Evolutionary conservation across 139 green algal genomes (phyloP), one percentile per base, ranked within the genome.

Genomic region (Closterium sp.): DNA sequence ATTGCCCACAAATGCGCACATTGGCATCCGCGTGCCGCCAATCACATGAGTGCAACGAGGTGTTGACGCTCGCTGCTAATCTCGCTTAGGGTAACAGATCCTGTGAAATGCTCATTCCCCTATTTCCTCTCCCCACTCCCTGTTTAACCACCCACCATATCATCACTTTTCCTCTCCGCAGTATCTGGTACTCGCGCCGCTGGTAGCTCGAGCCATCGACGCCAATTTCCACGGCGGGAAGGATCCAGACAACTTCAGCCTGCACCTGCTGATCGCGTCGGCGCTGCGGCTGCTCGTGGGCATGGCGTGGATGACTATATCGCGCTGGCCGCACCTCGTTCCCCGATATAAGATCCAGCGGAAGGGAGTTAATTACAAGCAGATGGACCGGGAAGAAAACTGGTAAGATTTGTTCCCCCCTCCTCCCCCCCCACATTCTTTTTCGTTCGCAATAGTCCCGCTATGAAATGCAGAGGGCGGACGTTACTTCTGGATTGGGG

Each of bases 341-440:
- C 21, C 79, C 17, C 73, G 91, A 27, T 91, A 94, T 31, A 28
- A 87, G 70, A 94, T 95, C 31, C 89, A 94, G 27, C 34, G 86
- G 13, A 95, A 95, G 87, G 92, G 92, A 13, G 92, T 95, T 6
- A 88, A 92, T 29, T 95, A 93, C 79, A 89, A 94, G 31, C 94
- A 95, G 70, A 90, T 95, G 11, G 94, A 95, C 91, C 85, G 93
- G 21, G 94, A 95, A 31, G 89, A 95, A n/a, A 89, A 92, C 24
- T 95, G 94, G 91, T 93, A 32, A 91, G 29, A 7, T 19, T 24
- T 50, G 38, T n/a, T 89, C 7, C 45, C 34, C n/a, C n/a, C n/a
- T n/a, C n/a, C n/a, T n/a, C n/a, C n/a, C n/a, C n/a, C n/a, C n/a
- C n/a, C n/a, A n/a, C n/a, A n/a, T n/a, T n/a, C n/a, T n/a, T n/a